These are phyloP conservation scores for Ramalina peruviana DNA, from an alignment of 495 filamentous ascomycete genomes.

Conservation along the genomic window DNA sequence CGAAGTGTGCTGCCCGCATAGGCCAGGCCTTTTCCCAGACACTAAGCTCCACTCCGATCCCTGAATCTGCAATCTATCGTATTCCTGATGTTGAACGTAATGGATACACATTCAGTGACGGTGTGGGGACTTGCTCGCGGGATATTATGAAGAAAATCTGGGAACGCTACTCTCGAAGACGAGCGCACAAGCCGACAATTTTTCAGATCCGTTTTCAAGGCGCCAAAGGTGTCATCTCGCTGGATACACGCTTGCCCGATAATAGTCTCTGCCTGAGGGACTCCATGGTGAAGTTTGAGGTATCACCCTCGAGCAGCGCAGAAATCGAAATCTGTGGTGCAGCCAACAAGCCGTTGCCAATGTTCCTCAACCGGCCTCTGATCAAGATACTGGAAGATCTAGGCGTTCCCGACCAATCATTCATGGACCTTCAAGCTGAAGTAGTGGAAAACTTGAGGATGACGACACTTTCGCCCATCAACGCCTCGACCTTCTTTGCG, in stretches of 20 bases:
- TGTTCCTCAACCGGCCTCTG: conserved; percentile 59
- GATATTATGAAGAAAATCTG: conserved; percentile 40
- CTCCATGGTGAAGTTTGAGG: conserved; percentile 70
- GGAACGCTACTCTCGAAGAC: conserved; percentile 25
- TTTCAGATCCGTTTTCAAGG: conserved; percentile 60
- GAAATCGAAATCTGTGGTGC: conserved; percentile 65
- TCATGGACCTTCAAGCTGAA: conserved; percentile 43
- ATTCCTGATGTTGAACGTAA: conserved; percentile 32
- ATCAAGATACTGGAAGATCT: conserved; percentile 79
- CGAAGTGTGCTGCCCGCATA: conserved; percentile 66
- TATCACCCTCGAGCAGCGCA: conserved; percentile 22
- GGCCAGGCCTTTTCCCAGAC: conserved; percentile 79
- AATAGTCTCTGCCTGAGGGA: conserved; percentile 41
- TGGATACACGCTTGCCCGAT: conserved; percentile 45
- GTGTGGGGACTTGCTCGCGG: conserved; percentile 56
- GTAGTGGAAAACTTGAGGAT: conserved; percentile 42
- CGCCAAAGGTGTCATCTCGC: conserved; percentile 59
- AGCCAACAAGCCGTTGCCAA: conserved; percentile 46
- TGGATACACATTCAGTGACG: conserved; percentile 59
- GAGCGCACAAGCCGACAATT: conserved; percentile 37
- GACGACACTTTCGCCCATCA: conserved; percentile 36
- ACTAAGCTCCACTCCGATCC: conserved; percentile 33
- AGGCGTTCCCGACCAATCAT: conserved; percentile 36
- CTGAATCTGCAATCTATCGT: conserved; percentile 15
- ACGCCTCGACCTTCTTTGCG: conserved; percentile 50